Base-by-base conservation (phyloP, 2,329 filamentous ascomycete genomes). In the Phyllosticta citrichinensis region DNA sequence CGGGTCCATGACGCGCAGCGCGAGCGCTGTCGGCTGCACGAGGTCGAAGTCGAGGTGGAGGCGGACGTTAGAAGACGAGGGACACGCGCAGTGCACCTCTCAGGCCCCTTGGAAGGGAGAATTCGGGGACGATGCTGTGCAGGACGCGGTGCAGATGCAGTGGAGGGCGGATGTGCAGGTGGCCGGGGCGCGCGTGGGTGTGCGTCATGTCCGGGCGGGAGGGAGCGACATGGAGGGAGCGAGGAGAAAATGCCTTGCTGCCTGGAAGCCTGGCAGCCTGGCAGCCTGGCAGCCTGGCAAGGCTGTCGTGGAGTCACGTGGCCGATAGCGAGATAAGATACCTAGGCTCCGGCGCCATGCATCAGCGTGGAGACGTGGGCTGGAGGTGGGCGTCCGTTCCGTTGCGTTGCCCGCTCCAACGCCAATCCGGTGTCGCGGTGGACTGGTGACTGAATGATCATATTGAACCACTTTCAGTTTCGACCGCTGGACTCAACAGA, bases 1-100 rank as follows among this genome's bases (percentile, higher is more conserved):
- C 40, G 50, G 33, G 30, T 61, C 60, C 60, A 62, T 62, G 22
- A 54, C 58, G 55, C 50, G 52, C 55, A 54, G 52, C 53, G 55
- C 58, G 33, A 52, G 27, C 52, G 20, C 27, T 54, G 52, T 22
- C 20, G 19, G 27, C 33, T 12, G 59, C 27, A 27, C 40, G 58
- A 52, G 58, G 54, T 20, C 52, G 52, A 20, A 33, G 20, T 20
- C 22, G 52, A 25, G 54, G 52, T 52, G 27, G 25, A 54, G 52
- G 51, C n/a, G n/a, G 20, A 12, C 19, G 52, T 17, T 3, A 19
- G 52, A 19, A 53, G 20, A n/a, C 5, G n/a, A 17, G 40, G n/a
- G 17, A n/a, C 40, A 47, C 40, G 17, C 40, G 12, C 40, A 14
- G 4, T 47, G 40, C 40, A n/a, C 40, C 27, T 30, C 27, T 30